Evolutionary conservation across 257 asterid genomes (phyloP).

Genomic region (Ophiorrhiza pumila): DNA sequence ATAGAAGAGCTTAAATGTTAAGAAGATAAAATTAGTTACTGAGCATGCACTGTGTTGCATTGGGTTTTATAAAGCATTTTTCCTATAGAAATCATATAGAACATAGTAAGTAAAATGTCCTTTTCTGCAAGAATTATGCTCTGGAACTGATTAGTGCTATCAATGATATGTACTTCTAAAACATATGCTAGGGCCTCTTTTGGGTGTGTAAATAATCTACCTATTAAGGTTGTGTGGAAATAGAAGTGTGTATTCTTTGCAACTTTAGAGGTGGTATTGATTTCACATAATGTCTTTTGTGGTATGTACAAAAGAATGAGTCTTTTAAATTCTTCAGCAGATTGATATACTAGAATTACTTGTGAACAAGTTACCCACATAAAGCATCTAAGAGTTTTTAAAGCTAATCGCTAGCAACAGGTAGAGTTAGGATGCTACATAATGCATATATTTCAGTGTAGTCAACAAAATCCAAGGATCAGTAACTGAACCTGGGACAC

Average conservation of each 20-base stretch:
- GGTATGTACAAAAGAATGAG: neutral
- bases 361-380: neutral
- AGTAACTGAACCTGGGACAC: neutral
- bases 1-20: neutral
- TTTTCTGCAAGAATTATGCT: neutral
- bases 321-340: neutral
- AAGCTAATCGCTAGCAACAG: neutral
- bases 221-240: neutral
- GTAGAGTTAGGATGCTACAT: neutral
- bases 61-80: neutral
- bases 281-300: neutral
- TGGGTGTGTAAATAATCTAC: neutral
- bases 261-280: neutral
- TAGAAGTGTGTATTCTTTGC: neutral
- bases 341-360: no score
- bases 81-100: neutral
- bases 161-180: no score
- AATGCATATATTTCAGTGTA: neutral
- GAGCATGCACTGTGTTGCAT: neutral
- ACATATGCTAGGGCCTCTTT: neutral
- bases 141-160: neutral
- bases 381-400: neutral
- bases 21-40: neutral
- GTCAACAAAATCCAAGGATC: neutral
- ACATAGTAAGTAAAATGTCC: no score